phyloP scores from a whole-genome alignment of 2,329 filamentous ascomycete species.

The Mycosphaerelloides madeirae region DNA sequence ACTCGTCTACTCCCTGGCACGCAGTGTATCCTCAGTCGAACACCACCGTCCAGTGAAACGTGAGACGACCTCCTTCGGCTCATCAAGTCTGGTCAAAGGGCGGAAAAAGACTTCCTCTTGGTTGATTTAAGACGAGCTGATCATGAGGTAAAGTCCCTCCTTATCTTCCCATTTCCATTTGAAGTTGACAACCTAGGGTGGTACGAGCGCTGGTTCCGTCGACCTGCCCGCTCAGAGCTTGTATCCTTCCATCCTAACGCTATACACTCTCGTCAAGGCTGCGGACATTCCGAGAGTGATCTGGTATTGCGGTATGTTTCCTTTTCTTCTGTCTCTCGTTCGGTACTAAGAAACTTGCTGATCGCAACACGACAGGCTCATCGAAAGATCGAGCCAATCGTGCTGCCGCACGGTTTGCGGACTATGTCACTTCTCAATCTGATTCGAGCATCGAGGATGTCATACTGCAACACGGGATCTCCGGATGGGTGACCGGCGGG shows the following conservation, averaged over 20 bases:
- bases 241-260: constrained; percentile 46
- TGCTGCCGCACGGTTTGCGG: constrained; percentile 53
- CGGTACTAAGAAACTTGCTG: not conserved
- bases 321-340: too few relatives aligned
- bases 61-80: too few relatives aligned
- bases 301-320: constrained; percentile 53
- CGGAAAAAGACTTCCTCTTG: constrained; percentile 4
- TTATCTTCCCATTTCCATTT: not conserved
- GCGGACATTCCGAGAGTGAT: constrained; percentile 48
- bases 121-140: constrained; percentile 53
- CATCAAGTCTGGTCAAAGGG: too few relatives aligned
- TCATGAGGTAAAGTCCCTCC: constrained; percentile 39
- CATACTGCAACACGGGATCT: constrained; percentile 50
- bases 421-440: constrained; percentile 43
- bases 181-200: constrained; percentile 44
- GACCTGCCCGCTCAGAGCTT: constrained; percentile 55
- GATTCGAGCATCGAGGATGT: constrained; percentile 46
- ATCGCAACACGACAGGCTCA: constrained; percentile 41
- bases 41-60: too few relatives aligned
- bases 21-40: too few relatives aligned
- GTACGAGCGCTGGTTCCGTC: constrained; percentile 55
- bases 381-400: constrained; percentile 52
- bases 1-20: too few relatives aligned
- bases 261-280: constrained; percentile 49
- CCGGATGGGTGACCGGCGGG: constrained; percentile 50